Conservation (phyloP, 805 yeast species). For the Cyberlindnera petersonii region DNA sequence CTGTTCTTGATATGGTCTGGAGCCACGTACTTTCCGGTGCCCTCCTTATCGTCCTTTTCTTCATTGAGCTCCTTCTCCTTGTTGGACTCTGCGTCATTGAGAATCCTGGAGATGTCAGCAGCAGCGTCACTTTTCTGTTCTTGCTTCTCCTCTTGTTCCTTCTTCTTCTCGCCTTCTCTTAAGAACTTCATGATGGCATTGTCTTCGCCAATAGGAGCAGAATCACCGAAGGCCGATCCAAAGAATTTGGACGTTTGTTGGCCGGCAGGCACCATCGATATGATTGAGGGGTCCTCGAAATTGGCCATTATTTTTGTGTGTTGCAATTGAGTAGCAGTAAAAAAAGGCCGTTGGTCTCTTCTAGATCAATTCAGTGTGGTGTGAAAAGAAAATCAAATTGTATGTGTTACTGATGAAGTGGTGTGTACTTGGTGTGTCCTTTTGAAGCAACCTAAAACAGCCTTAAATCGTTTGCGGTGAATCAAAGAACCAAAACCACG, state of each 20-base stretch:
- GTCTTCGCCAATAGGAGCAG: slow-evolving; percentile 10
- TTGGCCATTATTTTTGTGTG: slow-evolving; percentile 2
- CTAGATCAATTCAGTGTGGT: no score
- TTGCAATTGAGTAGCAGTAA: no score
- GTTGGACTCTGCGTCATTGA: slow-evolving; percentile 4
- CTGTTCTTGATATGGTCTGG: slow-evolving; percentile 11
- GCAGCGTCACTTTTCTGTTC: slow-evolving; percentile 4
- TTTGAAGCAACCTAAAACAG: no score
- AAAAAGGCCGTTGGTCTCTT: no score
- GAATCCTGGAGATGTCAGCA: slow-evolving; percentile 1
- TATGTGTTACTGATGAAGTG: no score
- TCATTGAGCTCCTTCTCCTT: slow-evolving; percentile 4
- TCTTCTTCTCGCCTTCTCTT: slow-evolving; percentile 25
- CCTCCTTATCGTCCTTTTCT: slow-evolving; percentile 8
- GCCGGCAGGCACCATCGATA: slow-evolving; percentile 2
- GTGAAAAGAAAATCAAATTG: no score
- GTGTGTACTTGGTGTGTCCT: no score
- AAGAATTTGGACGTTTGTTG: not conserved
- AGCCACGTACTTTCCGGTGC: slow-evolving; percentile 10
- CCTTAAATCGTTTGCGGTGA: no score
- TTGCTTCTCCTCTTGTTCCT: slow-evolving; percentile 23
- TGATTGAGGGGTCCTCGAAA: slow-evolving; percentile 3
- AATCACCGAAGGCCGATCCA: not conserved
- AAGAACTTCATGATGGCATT: slow-evolving; percentile 25
- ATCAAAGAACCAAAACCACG: no score